phyloP scores from a whole-genome alignment of 2,329 filamentous ascomycete species.

The Monosporascus ibericus region DNA sequence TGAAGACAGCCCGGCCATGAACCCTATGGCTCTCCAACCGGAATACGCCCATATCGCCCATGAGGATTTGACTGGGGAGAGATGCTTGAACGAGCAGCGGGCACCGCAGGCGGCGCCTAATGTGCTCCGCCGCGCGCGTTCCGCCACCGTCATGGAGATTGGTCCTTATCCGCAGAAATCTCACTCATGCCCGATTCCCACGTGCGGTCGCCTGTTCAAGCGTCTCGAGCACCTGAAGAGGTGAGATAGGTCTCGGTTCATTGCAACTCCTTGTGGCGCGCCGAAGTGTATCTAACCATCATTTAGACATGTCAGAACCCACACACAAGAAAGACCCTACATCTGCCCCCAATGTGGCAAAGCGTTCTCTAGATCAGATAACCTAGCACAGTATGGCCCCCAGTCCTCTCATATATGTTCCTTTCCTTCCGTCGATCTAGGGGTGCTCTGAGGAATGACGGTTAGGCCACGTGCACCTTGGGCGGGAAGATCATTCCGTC shows the following conservation, averaged over 20 bases:
- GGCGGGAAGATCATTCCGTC: slow-evolving; percentile 13
- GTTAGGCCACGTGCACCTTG: slow-evolving; percentile 24
- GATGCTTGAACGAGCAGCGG: slow-evolving; percentile 57
- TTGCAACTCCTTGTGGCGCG: slow-evolving; percentile 34
- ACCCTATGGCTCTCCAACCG: slow-evolving; percentile 62
- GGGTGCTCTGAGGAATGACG: slow-evolving; percentile 36
- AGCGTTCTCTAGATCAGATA: slow-evolving; percentile 97
- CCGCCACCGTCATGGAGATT: slow-evolving; percentile 93
- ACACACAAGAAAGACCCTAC: slow-evolving; percentile 98
- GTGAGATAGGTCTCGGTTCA: slow-evolving; percentile 55
- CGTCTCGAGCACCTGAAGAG: slow-evolving; percentile 97
- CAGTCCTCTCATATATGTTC: slow-evolving; percentile 32
- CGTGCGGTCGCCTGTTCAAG: slow-evolving; percentile 96
- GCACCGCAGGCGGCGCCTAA: slow-evolving; percentile 65
- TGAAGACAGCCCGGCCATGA: slow-evolving; percentile 73
- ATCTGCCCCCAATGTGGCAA: slow-evolving; percentile 97
- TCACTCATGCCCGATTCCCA: slow-evolving; percentile 98
- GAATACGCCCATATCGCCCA: slow-evolving; percentile 59
- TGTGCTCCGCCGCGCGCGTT: slow-evolving; percentile 82
- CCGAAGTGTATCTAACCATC: slow-evolving; percentile 41
- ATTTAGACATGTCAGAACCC: slow-evolving; percentile 92
- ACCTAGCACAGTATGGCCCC: slow-evolving; percentile 83
- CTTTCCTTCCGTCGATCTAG: slow-evolving; percentile 27
- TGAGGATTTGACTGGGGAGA: slow-evolving; percentile 55
- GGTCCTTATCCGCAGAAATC: slow-evolving; percentile 96